Evolutionary conservation across 106 monocot species (phyloP), one percentile per base, ranked within the genome.

Genomic region (Xerophyta viscosa): DNA sequence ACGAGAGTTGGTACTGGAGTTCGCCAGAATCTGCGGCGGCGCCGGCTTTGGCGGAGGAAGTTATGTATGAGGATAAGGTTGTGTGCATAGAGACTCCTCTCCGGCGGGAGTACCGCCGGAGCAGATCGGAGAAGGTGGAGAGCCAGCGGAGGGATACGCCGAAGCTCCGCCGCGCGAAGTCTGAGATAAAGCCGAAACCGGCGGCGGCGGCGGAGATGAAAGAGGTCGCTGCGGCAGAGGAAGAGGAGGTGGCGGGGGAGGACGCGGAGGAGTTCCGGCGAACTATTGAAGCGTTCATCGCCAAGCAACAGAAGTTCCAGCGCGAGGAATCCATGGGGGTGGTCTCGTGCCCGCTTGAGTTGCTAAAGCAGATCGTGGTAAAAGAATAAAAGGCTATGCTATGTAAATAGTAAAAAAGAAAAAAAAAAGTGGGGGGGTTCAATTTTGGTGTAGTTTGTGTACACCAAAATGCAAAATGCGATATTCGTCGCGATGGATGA

Each of bases 201-300:
- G 51, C 37, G 43, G 4, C 4, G n/a, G 43, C 41, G 2, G 52
- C 11, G 11, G 65, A 37, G 19, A 45, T 12, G 43, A 8, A 21
- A 41, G 37, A 14, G 33, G 50, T 41, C n/a, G 60, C 39, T 20
- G 9, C 10, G 15, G 51, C 42, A 2, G 46, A 12, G n/a, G 65
- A 47, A 20, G 61, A 19, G 31, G 6, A 24, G 50, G 30, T 15
- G 29, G 47, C 43, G 20, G 57, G 18, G 36, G 65, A 73, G 47
- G 80, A 75, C 18, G 74, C 36, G 22, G 80, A 74, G 29, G 71
- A 69, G 72, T 85, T 85, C 57, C 47, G 79, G 59, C 43, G 69
- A 14, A 66, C 53, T 49, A 44, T 85, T 0, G 85, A 85, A 67
- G 76, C 60, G 42, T 85, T 80, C 61, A 85, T 85, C 24, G 76